Evolutionary conservation across 345 rosid species (phyloP).

Genomic region (Viola odorata): DNA sequence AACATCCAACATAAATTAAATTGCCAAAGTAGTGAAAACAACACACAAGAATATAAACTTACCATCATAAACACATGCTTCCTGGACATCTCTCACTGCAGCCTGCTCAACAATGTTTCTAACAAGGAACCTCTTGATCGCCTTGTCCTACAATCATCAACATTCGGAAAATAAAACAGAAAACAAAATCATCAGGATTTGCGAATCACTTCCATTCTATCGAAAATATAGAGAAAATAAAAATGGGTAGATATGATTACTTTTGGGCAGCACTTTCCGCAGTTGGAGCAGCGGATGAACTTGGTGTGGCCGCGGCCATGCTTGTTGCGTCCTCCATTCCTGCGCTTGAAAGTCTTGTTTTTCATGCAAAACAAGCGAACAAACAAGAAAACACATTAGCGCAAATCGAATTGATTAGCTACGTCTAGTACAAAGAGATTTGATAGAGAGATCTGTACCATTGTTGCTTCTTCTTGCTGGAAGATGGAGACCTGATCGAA

Average conservation of each 20-base stretch:
- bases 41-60: background rate
- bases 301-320: constrained; percentile 92
- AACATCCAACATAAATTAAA: background rate
- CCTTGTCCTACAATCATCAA: constrained; percentile 50
- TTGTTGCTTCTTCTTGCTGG: background rate
- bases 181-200: background rate
- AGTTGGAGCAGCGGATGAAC: constrained; percentile 85
- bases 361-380: background rate
- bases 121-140: constrained; percentile 77
- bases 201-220: background rate
- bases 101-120: constrained; percentile 94
- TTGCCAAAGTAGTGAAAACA: background rate
- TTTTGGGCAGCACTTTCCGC: constrained; percentile 96
- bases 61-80: constrained; percentile 80
- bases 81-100: constrained; percentile 87
- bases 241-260: constrained; percentile 14
- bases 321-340: constrained; percentile 96
- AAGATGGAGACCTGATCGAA: background rate
- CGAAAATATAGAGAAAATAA: background rate
- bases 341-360: constrained; percentile 74
- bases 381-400: no score
- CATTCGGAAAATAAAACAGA: background rate
- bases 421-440: background rate
- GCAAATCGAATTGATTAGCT: no score
- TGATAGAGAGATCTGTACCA: background rate